Evolutionary conservation across 371 early-diverging fungal species (phyloP), one percentile per base, ranked within the genome.

Genomic region (Phascolomyces articulosus): DNA sequence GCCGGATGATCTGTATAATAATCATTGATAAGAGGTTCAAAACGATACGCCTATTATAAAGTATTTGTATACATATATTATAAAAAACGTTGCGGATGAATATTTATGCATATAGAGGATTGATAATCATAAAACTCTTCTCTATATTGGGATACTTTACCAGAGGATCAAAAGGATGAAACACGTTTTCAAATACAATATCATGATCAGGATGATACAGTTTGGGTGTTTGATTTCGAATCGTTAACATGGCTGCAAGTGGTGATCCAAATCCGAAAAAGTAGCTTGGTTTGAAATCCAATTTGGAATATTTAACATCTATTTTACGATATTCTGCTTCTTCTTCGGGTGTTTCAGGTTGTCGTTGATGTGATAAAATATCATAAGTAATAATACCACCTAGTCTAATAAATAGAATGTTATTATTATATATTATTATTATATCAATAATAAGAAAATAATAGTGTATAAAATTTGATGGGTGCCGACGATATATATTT

Each of bases 341-440:
- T 63, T 72, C 69, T 21, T 69, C 66, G 23, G 71, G 58, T 8
- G 60, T 40, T 7, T 44, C 23, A 4, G 63, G 67, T 31, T 63
- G 27, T 20, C 78, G 62, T 69, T 83, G 83, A 63, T 83, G 79
- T 7, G 78, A 77, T 23, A 91, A 60, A 20, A 91, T 78, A 65
- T 89, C 90, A 65, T 81, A 91, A 4, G 79, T 72, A 62, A 89
- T 88, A 20, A 89, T 78, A 18, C 89, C 89, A 47, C 91, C 91
- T 16, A 91, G 71, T 4, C 78, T 74, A 64, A 6, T n/a, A n/a
- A n/a, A n/a, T n/a, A n/a, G n/a, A 21, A 18, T n/a, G 47, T 47
- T 16, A 28, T 60, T n/a, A n/a, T n/a, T n/a, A n/a, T n/a, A n/a
- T n/a, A n/a, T n/a, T n/a, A n/a, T n/a, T n/a, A n/a, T n/a, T n/a